Base-by-base conservation (phyloP, 176 grass and related monocot genomes). In the Avena sativa region DNA sequence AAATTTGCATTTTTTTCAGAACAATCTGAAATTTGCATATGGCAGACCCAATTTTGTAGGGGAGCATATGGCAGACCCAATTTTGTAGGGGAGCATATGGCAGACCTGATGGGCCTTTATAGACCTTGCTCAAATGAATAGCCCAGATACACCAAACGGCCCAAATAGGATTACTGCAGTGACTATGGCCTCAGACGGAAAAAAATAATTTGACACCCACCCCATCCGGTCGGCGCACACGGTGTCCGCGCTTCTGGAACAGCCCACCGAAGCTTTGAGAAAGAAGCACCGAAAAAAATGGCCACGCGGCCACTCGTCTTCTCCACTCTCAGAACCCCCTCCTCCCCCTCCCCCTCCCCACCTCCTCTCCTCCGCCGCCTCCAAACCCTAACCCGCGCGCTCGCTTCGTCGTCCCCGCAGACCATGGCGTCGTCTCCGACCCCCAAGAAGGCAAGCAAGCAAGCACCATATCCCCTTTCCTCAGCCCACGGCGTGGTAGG, bases 361-460 rank as follows among this genome's bases (percentile, higher is more conserved):
- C 10, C 63, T 7, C 81, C 32, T 11, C 60, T 71, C n/a, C 61
- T 48, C 76, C 71, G 84, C 67, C 86, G 76, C 47, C 77, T 81
- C 78, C 82, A 71, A 78, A 81, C 60, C 90, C 86, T 91, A 87
- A 70, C 89, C 51, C 89, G 81, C 68, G 26, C 76, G 26, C 68
- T 85, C 38, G 75, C 79, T 1, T 30, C 89, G 58, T 81, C 85
- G 79, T 68, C 86, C 9, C 70, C 44, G 5, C 88, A 79, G 48
- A 9, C 85, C 75, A 93, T 95, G 93, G 93, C 93, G 48, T 89
- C 91, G 28, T 82, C 81, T 80, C 53, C 80, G 0, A 1, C 84
- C 12, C 32, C 89, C 1, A 91, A 91, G 91, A 95, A 93, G 93
- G 91, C 62, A 83, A 87, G 65, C 75, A 15, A 11, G 1, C 25